Evolutionary conservation across 352 stramenopile genomes (phyloP), one percentile per base, ranked within the genome.

Genomic region (Blastocystis sp.): DNA sequence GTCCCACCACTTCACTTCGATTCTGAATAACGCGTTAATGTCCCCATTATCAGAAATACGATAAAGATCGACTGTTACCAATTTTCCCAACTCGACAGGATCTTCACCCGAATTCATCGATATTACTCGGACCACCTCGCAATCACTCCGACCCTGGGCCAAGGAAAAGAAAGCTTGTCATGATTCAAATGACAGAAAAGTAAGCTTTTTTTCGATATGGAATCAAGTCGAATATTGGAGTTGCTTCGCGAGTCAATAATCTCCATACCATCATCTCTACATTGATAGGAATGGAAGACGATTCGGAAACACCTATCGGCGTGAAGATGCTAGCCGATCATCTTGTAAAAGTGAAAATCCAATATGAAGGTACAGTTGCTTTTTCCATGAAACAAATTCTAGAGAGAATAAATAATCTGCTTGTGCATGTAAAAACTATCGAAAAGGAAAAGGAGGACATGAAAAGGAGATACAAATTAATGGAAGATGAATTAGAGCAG

Each of bases 261-360:
- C 20, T n/a, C 50, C 11, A n/a, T 34, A 34, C 20, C 50, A 59
- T 59, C 50, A n/a, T 59, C 20, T 59, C 20, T 59, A n/a, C 13
- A n/a, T 59, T 59, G 50, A n/a, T 59, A 13, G 50, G 50, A 53
- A 88, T 88, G 76, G 64, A 76, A 18, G n/a, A 53, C n/a, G 59
- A 73, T 7, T 43, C 39, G 8, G 41, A 50, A 47, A 79, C 76
- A 55, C 76, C 76, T 11, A 11, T 88, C 26, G 76, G 76, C 18
- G 76, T 88, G 20, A 88, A 88, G 30, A 76, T 88, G 64, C 55
- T 88, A 34, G 76, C 76, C 8, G 76, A 88, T 76, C 76, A 88
- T 88, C 64, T 88, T 7, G 76, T 88, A 18, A 88, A 88, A 34
- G 76, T 88, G 39, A 88, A 88, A 13, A 56, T 88, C 18, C 64